Conservation (phyloP, 1,284 basidiomycete genomes). For the Microbotryum lychnidis-dioicae region DNA sequence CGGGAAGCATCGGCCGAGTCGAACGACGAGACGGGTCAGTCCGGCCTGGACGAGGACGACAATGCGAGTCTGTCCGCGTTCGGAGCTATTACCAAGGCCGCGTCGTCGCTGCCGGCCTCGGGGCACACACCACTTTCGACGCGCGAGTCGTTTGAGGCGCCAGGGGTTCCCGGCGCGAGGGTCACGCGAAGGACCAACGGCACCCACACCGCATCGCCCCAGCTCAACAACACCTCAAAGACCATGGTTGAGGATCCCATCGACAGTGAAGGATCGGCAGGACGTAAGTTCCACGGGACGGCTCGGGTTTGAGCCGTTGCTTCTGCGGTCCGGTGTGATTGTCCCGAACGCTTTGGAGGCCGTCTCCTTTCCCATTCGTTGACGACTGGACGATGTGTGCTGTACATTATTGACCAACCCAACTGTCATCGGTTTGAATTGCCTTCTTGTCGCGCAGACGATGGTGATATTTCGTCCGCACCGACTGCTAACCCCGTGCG, state of each 20-base stretch:
- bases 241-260: too few relatives aligned
- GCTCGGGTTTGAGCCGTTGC: background rate
- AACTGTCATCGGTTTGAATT: too few relatives aligned
- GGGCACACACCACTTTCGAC: background rate
- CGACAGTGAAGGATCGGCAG: conserved; percentile 10
- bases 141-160: background rate
- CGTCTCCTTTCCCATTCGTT: too few relatives aligned
- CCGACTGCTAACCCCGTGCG: conserved; percentile 6
- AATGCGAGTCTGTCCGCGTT: background rate
- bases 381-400: too few relatives aligned
- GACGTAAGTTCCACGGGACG: conserved; percentile 14
- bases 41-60: conserved; percentile 5
- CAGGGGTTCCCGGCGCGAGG: background rate
- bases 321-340: too few relatives aligned
- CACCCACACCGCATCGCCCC: too few relatives aligned
- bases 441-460: conserved; percentile 13
- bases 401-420: too few relatives aligned
- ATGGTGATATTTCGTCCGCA: conserved; percentile 32
- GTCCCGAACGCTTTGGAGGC: too few relatives aligned
- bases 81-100: background rate
- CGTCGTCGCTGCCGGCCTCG: background rate
- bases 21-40: conserved; percentile 25
- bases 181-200: background rate
- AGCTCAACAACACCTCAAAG: too few relatives aligned
- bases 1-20: conserved; percentile 29